These are phyloP conservation scores for Cryphonectria nitschkei DNA, from an alignment of 2,329 filamentous ascomycete genomes.

Conservation along the genomic window DNA sequence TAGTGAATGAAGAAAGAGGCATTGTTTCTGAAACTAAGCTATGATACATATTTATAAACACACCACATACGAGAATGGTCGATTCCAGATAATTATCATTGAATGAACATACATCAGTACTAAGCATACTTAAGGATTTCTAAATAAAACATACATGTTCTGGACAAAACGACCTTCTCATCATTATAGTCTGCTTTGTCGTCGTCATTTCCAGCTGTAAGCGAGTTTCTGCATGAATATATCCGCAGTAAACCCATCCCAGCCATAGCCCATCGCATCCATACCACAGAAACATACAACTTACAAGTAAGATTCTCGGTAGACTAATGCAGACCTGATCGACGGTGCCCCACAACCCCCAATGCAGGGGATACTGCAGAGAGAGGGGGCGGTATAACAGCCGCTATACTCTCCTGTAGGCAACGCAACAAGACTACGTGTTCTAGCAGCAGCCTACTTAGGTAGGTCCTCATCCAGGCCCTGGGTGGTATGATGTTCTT, in stretches of 20 bases:
- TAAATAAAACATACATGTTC: neutral
- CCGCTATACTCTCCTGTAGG: neutral
- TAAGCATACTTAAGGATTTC: neutral
- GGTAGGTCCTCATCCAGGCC: neutral
- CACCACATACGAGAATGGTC: neutral
- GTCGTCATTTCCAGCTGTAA: neutral
- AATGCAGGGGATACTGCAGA: neutral
- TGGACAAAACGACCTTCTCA: neutral
- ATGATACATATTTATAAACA: neutral
- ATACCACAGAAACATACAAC: neutral
- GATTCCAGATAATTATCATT: neutral
- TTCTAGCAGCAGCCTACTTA: slow-evolving; percentile 12
- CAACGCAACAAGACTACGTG: neutral
- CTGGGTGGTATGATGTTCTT: neutral
- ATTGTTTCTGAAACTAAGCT: neutral
- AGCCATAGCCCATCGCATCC: neutral
- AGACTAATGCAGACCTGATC: slow-evolving; percentile 12
- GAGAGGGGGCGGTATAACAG: neutral
- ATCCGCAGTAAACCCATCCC: neutral
- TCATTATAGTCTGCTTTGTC: neutral
- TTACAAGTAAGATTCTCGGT: neutral
- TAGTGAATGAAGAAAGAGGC: neutral
- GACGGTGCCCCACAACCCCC: slow-evolving; percentile 2
- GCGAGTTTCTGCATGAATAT: neutral
- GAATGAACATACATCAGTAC: neutral